phyloP scores from a whole-genome alignment of 345 rosid genomes.

The Melaleuca alternifolia region DNA sequence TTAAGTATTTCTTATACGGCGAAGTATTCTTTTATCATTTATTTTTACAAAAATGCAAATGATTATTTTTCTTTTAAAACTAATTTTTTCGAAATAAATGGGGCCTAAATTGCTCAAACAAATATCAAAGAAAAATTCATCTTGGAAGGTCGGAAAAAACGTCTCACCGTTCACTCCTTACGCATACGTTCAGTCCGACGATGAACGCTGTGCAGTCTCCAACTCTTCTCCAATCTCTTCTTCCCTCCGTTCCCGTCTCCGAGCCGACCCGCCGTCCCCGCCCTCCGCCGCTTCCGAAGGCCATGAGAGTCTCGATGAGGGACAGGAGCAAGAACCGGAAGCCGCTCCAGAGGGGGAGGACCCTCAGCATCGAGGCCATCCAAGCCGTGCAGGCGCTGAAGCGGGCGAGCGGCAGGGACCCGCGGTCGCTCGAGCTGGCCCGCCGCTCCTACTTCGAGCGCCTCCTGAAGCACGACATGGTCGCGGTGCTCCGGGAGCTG shows the following conservation, averaged over 20 bases:
- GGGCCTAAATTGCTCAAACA: no score
- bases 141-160: not conserved
- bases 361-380: slow-evolving; percentile 79
- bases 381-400: slow-evolving; percentile 69
- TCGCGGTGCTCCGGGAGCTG: slow-evolving; percentile 74
- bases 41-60: no score
- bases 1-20: no score
- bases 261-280: not conserved
- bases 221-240: not conserved
- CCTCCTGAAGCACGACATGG: slow-evolving; percentile 69
- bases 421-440: slow-evolving; percentile 16
- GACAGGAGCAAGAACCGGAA: slow-evolving; percentile 67
- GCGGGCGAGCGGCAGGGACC: slow-evolving; percentile 33
- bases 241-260: not conserved
- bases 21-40: no score
- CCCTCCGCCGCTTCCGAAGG: not conserved
- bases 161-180: not conserved
- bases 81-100: no score
- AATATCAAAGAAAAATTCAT: no score
- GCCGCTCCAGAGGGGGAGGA: slow-evolving; percentile 70
- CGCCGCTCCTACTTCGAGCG: slow-evolving; percentile 44
- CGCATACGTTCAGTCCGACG: not conserved
- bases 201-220: not conserved
- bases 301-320: slow-evolving; percentile 19
- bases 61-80: no score